Evolutionary conservation across 2,329 filamentous ascomycete genomes (phyloP), one percentile per base, ranked within the genome.

Genomic region (Rugonectria rugulosa): DNA sequence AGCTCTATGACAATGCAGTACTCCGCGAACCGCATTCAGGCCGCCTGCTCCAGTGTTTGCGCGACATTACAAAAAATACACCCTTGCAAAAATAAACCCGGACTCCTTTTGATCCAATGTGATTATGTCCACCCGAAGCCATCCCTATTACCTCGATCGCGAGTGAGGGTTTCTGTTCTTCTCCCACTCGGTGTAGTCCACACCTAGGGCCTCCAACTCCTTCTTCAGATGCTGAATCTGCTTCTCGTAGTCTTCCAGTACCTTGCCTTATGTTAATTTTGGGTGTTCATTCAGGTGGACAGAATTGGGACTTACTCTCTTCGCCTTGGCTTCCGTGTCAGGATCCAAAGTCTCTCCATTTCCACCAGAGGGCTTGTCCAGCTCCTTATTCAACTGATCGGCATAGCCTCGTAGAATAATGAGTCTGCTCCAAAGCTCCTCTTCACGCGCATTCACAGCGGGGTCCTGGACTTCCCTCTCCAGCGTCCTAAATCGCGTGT

Each of bases 351-450:
- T 79, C 27, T 84, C 82, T 14, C 79, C 77, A 32, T 83, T 80
- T 48, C 80, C 77, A 21, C 79, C 75, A 2, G 86, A 84, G 50
- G 88, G 79, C 75, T 86, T 88, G 70, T 88, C 89, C 54, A 91
- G 81, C 77, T 95, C 90, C 65, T 84, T 85, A 68, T 88, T 88
- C 64, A 96, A 74, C 66, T 86, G 83, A 62, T 88, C 85, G 19
- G 89, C 88, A 62, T 91, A 86, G 58, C 90, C 89, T 61, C 89
- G 81, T 42, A 95, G 77, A 31, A 88, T 84, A 43, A 92, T 88
- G 76, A 95, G 84, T 40, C 91, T 80, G 61, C 90, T 92, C 91
- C 91, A 95, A 38, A 95, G 86, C 77, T 95, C 91, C 73, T 95
- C 91, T 69, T 91, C 88, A 62, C 90, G 80, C 3, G 90, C 90